phyloP scores from a whole-genome alignment of 2,329 filamentous ascomycete genomes.

The Fusarium papillatum region DNA sequence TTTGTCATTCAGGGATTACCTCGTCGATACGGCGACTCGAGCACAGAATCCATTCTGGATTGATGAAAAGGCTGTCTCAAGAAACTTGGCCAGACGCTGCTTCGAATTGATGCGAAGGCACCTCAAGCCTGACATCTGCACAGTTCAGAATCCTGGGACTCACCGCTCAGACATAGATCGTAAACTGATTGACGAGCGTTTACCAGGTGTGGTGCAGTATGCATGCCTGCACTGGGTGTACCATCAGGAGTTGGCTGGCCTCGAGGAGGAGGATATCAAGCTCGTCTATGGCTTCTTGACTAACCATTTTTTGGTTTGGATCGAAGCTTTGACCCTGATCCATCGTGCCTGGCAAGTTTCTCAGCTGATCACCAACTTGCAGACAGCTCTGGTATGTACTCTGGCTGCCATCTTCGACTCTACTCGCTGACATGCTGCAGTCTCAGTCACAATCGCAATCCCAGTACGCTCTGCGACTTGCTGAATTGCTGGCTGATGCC shows the following conservation, averaged over 20 bases:
- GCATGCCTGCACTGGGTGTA: not conserved
- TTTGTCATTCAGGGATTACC: not conserved
- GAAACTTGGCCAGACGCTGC: not conserved
- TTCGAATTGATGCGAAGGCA: not conserved
- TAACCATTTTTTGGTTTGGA: not conserved
- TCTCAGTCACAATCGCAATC: not conserved
- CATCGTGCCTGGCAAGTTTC: not conserved
- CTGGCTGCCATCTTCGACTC: not conserved
- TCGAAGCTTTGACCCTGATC: not conserved
- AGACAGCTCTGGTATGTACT: not conserved
- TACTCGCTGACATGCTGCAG: not conserved
- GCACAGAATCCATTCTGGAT: not conserved
- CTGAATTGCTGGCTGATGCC: not conserved
- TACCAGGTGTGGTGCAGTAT: not conserved
- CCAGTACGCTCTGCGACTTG: not conserved
- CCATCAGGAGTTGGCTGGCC: not conserved
- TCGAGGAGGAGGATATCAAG: not conserved
- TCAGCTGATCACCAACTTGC: not conserved
- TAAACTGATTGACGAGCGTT: not conserved
- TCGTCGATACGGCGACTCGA: not conserved
- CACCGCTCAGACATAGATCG: not conserved
- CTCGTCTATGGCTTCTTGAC: not conserved
- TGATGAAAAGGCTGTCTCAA: not conserved
- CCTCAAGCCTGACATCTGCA: not conserved
- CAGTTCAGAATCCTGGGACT: not conserved